Evolutionary conservation across 1,284 basidiomycete species (phyloP).

Genomic region (Sporisorium reilianum): DNA sequence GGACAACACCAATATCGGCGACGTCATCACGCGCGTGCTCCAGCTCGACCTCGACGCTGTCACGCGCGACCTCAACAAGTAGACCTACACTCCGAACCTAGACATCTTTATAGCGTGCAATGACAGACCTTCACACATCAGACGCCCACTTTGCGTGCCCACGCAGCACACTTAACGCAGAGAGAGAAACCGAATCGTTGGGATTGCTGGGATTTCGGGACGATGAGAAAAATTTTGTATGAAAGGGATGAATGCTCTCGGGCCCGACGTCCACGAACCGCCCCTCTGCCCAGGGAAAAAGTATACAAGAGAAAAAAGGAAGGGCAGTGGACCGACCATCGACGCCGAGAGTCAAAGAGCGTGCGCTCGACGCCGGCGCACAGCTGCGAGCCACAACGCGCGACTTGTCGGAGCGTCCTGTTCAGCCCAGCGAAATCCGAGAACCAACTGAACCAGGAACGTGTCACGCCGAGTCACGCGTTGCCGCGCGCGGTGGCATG

Average conservation of each 20-base stretch:
- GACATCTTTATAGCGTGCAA: no score
- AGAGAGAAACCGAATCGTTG: neutral
- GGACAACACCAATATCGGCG: constrained; percentile 70
- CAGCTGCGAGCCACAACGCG: neutral
- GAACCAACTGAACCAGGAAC: constrained; percentile 19
- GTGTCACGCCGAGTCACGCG: neutral
- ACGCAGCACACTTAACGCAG: neutral
- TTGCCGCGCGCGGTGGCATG: neutral
- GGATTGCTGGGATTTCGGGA: constrained; percentile 1
- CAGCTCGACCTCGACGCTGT: constrained; percentile 57
- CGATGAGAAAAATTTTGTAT: neutral
- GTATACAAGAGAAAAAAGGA: constrained; percentile 6
- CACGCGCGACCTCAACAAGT: constrained; percentile 44
- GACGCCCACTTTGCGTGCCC: neutral
- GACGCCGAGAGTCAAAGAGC: neutral
- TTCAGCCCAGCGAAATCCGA: constrained; percentile 39
- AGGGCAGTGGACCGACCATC: neutral
- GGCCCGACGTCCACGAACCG: neutral
- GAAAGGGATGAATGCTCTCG: constrained; percentile 1
- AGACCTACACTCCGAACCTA: neutral
- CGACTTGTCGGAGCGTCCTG: neutral
- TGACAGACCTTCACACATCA: neutral
- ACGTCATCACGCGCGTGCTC: constrained; percentile 54
- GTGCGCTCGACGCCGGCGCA: constrained; percentile 16
- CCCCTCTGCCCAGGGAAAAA: neutral